Percentiles rank a stretch among this genome's conserved stretches.
Evolutionary conservation across 2,329 filamentous ascomycete genomes (phyloP).

Genomic region (Colletotrichum navitas): DNA sequence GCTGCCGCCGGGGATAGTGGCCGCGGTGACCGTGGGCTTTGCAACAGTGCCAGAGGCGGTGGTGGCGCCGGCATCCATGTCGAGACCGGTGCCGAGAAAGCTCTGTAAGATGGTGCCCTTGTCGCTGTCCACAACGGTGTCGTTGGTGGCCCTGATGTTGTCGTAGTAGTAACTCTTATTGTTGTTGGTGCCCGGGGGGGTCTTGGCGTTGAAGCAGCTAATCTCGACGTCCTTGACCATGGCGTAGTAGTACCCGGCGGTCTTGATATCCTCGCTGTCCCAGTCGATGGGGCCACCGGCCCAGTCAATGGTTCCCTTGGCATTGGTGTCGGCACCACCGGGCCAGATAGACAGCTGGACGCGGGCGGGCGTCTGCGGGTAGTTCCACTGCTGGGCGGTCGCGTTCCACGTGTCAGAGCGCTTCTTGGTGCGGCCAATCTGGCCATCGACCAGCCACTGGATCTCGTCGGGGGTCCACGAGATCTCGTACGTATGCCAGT

Average conservation of each 20-base stretch:
- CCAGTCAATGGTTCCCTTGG: constrained; percentile 88
- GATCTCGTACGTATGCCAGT: constrained; percentile 92
- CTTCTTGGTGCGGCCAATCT: constrained; percentile 79
- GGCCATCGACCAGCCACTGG: constrained; percentile 88
- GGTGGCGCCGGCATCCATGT: constrained; percentile 68
- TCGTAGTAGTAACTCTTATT: constrained; percentile 83
- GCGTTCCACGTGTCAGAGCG: constrained; percentile 87
- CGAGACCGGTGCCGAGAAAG: constrained; percentile 82
- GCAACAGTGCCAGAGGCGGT: constrained; percentile 41
- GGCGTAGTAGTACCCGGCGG: constrained; percentile 90
- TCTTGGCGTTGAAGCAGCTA: constrained; percentile 80
- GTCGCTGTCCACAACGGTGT: constrained; percentile 81
- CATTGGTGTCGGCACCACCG: constrained; percentile 83
- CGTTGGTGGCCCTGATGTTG: constrained; percentile 74
- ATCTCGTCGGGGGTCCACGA: constrained; percentile 91
- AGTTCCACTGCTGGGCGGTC: constrained; percentile 84
- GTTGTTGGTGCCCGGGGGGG: constrained; percentile 74
- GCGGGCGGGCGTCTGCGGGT: constrained; percentile 90
- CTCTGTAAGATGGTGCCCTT: constrained; percentile 82
- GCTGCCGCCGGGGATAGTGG: constrained; percentile 50
- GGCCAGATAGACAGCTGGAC: constrained; percentile 98
- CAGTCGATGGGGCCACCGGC: constrained; percentile 92
- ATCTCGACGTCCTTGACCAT: constrained; percentile 82
- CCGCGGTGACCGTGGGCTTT: constrained; percentile 31
- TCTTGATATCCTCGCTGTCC: constrained; percentile 83